phyloP scores from a whole-genome alignment of 2,329 filamentous ascomycete genomes.

The Sordariomycetes sp. region DNA sequence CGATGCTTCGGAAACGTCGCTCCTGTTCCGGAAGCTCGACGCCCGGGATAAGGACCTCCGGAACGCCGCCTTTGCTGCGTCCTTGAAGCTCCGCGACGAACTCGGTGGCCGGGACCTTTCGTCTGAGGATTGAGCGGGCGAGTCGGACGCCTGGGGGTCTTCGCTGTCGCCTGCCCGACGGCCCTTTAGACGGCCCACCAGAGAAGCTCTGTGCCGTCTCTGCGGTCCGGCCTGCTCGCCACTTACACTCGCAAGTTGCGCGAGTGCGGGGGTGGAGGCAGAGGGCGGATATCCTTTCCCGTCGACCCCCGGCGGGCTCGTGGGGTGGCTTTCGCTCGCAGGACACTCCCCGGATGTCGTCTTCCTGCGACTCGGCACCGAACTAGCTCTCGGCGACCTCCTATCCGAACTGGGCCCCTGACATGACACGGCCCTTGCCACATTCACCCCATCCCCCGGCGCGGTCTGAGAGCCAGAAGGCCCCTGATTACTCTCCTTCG shows the following conservation, averaged over 20 bases:
- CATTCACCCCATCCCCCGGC: background rate
- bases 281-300: background rate
- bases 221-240: background rate
- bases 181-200: background rate
- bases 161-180: background rate
- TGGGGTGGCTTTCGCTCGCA: background rate
- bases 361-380: background rate
- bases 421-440: background rate
- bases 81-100: conserved; percentile 19
- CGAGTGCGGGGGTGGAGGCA: background rate
- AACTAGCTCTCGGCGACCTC: background rate
- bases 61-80: conserved; percentile 20
- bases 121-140: background rate
- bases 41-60: conserved; percentile 2
- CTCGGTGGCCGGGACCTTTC: background rate
- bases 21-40: background rate
- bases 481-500: background rate
- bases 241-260: background rate
- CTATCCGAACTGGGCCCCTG: background rate
- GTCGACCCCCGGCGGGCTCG: background rate
- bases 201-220: background rate
- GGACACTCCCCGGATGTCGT: background rate
- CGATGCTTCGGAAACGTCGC: background rate
- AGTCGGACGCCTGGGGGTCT: background rate
- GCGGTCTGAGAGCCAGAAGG: background rate